Conservation (phyloP, 2,329 filamentous ascomycete species). For the Didymella pomorum region DNA sequence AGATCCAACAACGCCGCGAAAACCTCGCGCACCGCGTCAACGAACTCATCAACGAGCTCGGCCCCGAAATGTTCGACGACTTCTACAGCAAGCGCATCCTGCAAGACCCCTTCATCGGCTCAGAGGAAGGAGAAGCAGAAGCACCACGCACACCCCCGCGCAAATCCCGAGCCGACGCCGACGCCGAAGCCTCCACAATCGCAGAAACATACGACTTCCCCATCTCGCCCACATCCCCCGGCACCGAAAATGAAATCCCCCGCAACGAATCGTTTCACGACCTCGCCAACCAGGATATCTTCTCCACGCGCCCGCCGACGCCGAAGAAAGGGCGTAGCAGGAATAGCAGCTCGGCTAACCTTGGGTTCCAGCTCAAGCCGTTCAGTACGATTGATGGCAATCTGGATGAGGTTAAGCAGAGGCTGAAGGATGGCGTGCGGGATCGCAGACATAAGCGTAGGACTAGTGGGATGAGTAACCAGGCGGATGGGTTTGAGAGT, state of each 20-base stretch:
- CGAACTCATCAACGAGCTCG: constrained; percentile 91
- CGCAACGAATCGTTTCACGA: constrained; percentile 95
- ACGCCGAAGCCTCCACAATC: constrained; percentile 24
- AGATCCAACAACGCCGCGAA: constrained; percentile 75
- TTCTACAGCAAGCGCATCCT: constrained; percentile 59
- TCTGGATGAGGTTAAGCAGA: constrained; percentile 82
- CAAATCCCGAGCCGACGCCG: constrained; percentile 31
- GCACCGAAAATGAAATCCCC: constrained; percentile 56
- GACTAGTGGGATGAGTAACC: constrained; percentile 40
- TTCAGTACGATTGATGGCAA: constrained; percentile 74
- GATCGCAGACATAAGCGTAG: constrained; percentile 72
- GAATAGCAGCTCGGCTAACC: constrained; percentile 63
- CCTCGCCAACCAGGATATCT: constrained; percentile 85
- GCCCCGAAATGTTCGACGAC: constrained; percentile 96
- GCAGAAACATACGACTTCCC: constrained; percentile 41
- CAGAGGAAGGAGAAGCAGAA: constrained; percentile 21
- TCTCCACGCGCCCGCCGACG: constrained; percentile 86
- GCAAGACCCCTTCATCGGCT: constrained; percentile 44
- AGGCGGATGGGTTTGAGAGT: constrained; percentile 30
- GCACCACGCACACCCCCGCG: constrained; percentile 35
- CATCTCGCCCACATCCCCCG: constrained; percentile 34
- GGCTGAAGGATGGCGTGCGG: constrained; percentile 84
- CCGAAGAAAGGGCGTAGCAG: constrained; percentile 76
- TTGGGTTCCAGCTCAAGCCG: constrained; percentile 70
- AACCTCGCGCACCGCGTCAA: constrained; percentile 84